Base-by-base conservation (phyloP, 495 filamentous ascomycete species). In the Hypoxylon perforatum region DNA sequence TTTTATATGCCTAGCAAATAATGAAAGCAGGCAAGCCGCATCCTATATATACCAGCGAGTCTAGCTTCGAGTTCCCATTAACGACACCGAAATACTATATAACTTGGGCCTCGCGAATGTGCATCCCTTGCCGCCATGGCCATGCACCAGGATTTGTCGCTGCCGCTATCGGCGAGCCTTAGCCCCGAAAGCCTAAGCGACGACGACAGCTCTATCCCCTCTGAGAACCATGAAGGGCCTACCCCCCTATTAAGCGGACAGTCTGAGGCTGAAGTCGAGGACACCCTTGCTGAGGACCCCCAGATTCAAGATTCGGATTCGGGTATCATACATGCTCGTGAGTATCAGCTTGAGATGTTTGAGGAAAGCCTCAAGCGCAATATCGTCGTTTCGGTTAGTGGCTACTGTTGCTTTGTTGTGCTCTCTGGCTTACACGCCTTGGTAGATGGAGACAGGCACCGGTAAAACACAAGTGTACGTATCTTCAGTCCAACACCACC, bases 311-410 rank as follows among this genome's bases (percentile, higher is more conserved):
- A 68, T 7, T 59, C 67, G 19, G 54, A 68, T 7, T 59, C 67
- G 19, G 44, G 48, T 11, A 55, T 73, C 36, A 79, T 82, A 65
- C 69, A 73, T 14, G 72, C 92, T 2, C 87, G 94, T 18, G 85
- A 84, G 4, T 98, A 97, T 71, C 94, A 98, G 77, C 71, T 87
- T 35, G 94, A 98, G 80, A 97, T 98, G 94, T 82, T 96, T 17
- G 87, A 93, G 63, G 87, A 89, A 67, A 95, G 92, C 72, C 75
- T 95, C 70, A 84, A 84, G 54, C 76, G 84, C 55, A 97, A 97
- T 74, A 89, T 92, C 58, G 94, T 98, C 65, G 90, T 97, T 53
- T 88, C 88, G 12, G 92, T 94, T 81, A 23, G 86, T 78, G 4
- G 23, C 42, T 11, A 48, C 36, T 19, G 4, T 21, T 3, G 3